phyloP scores from a whole-genome alignment of 441 rosid genomes.

The Breynia disticha region DNA sequence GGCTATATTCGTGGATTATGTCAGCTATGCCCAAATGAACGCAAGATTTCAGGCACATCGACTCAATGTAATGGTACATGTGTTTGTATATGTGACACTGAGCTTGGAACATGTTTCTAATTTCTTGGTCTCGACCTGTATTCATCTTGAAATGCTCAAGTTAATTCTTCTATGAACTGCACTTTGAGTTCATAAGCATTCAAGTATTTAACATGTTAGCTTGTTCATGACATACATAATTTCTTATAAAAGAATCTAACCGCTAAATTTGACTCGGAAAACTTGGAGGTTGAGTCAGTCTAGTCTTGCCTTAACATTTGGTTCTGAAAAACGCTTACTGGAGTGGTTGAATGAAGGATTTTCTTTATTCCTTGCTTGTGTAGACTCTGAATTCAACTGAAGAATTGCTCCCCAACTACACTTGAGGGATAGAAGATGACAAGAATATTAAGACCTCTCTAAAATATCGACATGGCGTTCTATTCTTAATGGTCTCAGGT shows the following conservation, averaged over 20 bases:
- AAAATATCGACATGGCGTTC: no score
- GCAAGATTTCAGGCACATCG: conserved; percentile 24
- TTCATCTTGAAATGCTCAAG: not conserved
- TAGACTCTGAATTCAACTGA: no score
- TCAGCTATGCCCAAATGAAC: conserved; percentile 23
- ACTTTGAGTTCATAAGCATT: not conserved
- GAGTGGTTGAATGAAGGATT: no score
- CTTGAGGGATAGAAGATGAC: no score
- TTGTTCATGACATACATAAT: not conserved
- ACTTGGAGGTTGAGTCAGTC: not conserved
- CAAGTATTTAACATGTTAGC: no score
- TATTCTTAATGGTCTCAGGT: no score
- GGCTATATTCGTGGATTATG: conserved; percentile 16
- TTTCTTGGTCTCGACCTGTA: not conserved
- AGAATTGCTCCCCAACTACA: no score
- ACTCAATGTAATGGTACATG: conserved; percentile 16
- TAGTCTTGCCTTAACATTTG: not conserved
- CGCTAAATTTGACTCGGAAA: not conserved
- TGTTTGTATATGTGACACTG: conserved; percentile 22
- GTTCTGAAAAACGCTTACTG: no score
- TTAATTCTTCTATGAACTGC: not conserved
- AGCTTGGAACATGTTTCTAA: conserved; percentile 11
- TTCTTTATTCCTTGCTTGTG: no score
- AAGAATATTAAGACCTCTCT: no score
- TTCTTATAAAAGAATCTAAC: not conserved